Base-by-base conservation (phyloP, 495 filamentous ascomycete species). In the Penicillium nucicola region DNA sequence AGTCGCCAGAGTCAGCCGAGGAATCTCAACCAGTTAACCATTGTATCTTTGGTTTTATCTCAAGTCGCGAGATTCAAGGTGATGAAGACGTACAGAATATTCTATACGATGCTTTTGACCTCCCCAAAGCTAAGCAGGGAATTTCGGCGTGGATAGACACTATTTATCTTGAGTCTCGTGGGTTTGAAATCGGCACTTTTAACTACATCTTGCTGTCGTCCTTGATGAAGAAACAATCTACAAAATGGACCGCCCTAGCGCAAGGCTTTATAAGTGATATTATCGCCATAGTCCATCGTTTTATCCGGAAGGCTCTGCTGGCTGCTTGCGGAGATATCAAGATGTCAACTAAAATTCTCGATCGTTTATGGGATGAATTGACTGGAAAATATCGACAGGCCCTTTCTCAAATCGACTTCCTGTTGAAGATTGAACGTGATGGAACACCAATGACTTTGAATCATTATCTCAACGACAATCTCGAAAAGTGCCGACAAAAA, bases 141-240 rank as follows among this genome's bases (percentile, higher is more conserved):
- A 68, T 75, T 23, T 35, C 62, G 13, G 1, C 39, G 2, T 75
- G 72, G 69, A 53, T 74, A 0, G 47, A 52, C 18, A 41, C 57
- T 3, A 19, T 58, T 3, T 68, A 71, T 45, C 42, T 37, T 3
- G 48, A 40, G 1, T 67, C 64, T 11, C 55, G 64, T 31, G 70
- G 67, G 1, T 69, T 74, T 25, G 69, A 70, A 22, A 42, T 72
- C 5, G 66, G 67, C 0, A 66, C 60, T 1, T 69, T 78, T 51
- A 62, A 73, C 19, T 34, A 57, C 4, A 53, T 62, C 0, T 40
- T 84, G 0, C 52, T 81, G 9, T 57, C 67, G 0, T 71, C 56
- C 9, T 62, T 74, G 7, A 80, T 82, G 60, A 74, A 71, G 17
- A 70, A 80, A 33, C 80, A 85, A 51, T 77, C 79, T 0, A 57